Evolutionary conservation across 2,329 filamentous ascomycete genomes (phyloP), one percentile per base, ranked within the genome.

Genomic region (Cladosporium phlei): DNA sequence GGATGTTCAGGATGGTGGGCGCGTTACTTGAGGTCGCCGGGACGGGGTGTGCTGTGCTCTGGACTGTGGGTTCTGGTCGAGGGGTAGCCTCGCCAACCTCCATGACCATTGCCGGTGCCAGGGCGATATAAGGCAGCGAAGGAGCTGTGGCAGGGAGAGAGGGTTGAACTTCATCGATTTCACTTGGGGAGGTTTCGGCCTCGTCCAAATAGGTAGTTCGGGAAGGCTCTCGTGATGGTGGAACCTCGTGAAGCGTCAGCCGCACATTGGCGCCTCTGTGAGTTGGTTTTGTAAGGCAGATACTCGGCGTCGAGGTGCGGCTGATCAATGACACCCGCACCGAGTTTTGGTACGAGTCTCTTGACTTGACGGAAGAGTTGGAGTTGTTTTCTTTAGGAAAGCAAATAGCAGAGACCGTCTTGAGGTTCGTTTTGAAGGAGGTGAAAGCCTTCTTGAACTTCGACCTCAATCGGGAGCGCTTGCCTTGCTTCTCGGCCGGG

Each of bases 141-240:
- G 32, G 32, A 25, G 40, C n/a, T n/a, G n/a, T n/a, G 42, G 32
- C 32, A 45, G 12, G 1, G 42, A 19, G 10, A 25, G 32, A 25
- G 40, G 40, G 14, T 20, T n/a, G 30, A 44, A 44, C 2, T 22
- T 33, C 30, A 35, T 44, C n/a, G n/a, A n/a, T n/a, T n/a, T n/a
- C n/a, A n/a, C n/a, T n/a, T n/a, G n/a, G n/a, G n/a, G n/a, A n/a
- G n/a, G n/a, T n/a, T n/a, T n/a, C n/a, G n/a, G n/a, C n/a, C n/a
- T n/a, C n/a, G n/a, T n/a, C n/a, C n/a, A n/a, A n/a, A n/a, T n/a
- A 30, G 17, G 37, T 9, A 16, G 21, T 45, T 17, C 21, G 24
- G 3, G 17, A 14, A 4, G 22, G 14, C 8, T 29, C 42, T 19
- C 17, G 39, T 7, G 39, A 12, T 7, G 42, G 17, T 11, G 42